Percentiles rank a stretch among this genome's conserved stretches.
phyloP scores from a whole-genome alignment of 78 protist genomes.

The Creolimax fragrantissima region DNA sequence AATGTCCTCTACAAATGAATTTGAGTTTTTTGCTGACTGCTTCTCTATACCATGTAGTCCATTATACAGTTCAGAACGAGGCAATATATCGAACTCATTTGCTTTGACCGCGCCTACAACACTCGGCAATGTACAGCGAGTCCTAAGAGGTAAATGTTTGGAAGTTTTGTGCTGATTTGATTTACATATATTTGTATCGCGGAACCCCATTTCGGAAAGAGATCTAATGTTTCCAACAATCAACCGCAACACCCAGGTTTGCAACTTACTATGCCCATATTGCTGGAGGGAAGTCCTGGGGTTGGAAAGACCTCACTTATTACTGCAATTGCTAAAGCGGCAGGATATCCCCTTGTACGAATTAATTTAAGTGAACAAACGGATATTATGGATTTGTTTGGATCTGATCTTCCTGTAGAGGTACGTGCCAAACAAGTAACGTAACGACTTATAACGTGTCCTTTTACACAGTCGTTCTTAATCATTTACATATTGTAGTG shows the following conservation, averaged over 20 bases:
- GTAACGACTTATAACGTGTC: too few species aligned
- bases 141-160: constrained; percentile 81
- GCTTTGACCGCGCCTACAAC: constrained; percentile 81
- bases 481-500: too few species aligned
- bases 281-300: constrained; percentile 93
- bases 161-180: not conserved
- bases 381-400: constrained; percentile 96
- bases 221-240: too few species aligned
- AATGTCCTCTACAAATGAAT: not conserved
- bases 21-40: not conserved
- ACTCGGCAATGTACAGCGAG: constrained; percentile 57
- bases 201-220: too few species aligned
- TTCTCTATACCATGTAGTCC: not conserved
- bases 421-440: too few species aligned
- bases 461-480: too few species aligned
- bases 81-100: not conserved
- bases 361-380: constrained; percentile 99
- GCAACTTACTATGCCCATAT: constrained; percentile 62
- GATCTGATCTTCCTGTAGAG: constrained; percentile 90
- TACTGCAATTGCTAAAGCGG: constrained; percentile 69
- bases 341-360: constrained; percentile 76
- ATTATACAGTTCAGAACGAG: not conserved
- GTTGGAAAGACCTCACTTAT: constrained; percentile 97
- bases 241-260: too few species aligned
- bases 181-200: not conserved